These are phyloP conservation scores for Hanseniaspora singularis DNA, from an alignment of 805 yeast species.

Conservation along the genomic window DNA sequence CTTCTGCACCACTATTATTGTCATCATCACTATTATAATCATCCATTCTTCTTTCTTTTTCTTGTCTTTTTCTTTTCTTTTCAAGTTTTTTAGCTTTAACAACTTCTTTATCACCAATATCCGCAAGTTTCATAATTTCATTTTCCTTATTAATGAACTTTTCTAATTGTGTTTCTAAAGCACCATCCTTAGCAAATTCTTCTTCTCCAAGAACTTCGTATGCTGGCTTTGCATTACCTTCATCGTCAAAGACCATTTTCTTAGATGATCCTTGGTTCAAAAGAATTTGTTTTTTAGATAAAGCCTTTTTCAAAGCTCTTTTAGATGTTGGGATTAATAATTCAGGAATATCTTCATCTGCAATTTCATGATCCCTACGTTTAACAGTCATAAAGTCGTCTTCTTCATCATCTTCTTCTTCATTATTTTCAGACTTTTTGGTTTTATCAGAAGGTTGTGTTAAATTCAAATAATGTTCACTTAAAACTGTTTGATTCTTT, in stretches of 20 bases:
- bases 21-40: slow-evolving; percentile 28
- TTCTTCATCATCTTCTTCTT: slow-evolving; percentile 29
- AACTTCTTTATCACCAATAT: slow-evolving; percentile 60
- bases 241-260: slow-evolving; percentile 82
- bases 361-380: slow-evolving; percentile 59
- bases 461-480: slow-evolving; percentile 75
- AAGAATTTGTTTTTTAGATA: slow-evolving; percentile 67
- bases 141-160: slow-evolving; percentile 57
- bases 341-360: slow-evolving; percentile 54
- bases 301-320: slow-evolving; percentile 71
- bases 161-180: slow-evolving; percentile 54
- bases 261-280: slow-evolving; percentile 55
- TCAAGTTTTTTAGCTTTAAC: slow-evolving; percentile 73
- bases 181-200: slow-evolving; percentile 62
- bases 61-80: slow-evolving; percentile 80
- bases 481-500: slow-evolving; percentile 78
- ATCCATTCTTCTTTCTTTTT: slow-evolving; percentile 46
- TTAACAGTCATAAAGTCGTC: slow-evolving; percentile 75
- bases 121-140: slow-evolving; percentile 57
- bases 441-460: slow-evolving; percentile 37
- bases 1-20: slow-evolving; percentile 22
- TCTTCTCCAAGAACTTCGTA: slow-evolving; percentile 87
- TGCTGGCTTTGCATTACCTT: slow-evolving; percentile 80
- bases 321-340: slow-evolving; percentile 60
- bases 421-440: too few species aligned